These are phyloP conservation scores for Fusarium sp. DNA, from an alignment of 2,329 filamentous ascomycete species.

Conservation along the genomic window DNA sequence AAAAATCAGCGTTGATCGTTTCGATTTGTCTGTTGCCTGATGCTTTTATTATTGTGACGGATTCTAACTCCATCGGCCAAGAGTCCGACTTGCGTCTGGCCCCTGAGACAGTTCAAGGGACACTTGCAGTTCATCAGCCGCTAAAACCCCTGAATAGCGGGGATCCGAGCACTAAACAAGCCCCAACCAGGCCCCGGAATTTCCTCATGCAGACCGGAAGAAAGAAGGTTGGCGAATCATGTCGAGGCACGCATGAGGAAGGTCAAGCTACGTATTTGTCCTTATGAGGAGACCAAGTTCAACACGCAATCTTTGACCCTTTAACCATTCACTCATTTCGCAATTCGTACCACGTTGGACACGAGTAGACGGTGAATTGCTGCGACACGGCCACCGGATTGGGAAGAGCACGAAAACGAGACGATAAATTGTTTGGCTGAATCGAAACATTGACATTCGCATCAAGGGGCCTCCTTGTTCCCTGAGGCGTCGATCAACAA, in stretches of 20 bases:
- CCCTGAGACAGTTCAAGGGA: conserved; percentile 28
- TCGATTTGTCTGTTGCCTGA: not conserved
- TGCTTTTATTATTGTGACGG: not conserved
- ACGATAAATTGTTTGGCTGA: not conserved
- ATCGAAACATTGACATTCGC: conserved; percentile 8
- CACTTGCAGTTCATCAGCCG: conserved; percentile 5
- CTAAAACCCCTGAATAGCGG: conserved; percentile 34
- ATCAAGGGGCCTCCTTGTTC: conserved; percentile 33
- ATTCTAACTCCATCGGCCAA: not conserved
- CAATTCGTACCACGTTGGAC: not conserved
- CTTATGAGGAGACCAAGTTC: conserved; percentile 15
- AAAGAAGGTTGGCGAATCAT: conserved; percentile 25
- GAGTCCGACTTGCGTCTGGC: not conserved
- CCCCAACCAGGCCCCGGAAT: conserved; percentile 26
- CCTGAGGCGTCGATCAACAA: conserved; percentile 22
- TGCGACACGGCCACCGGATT: not conserved
- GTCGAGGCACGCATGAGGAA: conserved; percentile 1
- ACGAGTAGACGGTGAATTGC: not conserved
- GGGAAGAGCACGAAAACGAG: not conserved
- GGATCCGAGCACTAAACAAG: conserved; percentile 29
- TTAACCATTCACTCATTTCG: not conserved
- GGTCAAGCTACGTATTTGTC: conserved; percentile 28
- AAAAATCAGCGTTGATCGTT: conserved; percentile 6
- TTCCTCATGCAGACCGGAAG: conserved; percentile 17
- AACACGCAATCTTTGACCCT: conserved; percentile 14